These are phyloP conservation scores for Talinum fruticosum DNA, from an alignment of 148 eudicot genomes.

Conservation along the genomic window DNA sequence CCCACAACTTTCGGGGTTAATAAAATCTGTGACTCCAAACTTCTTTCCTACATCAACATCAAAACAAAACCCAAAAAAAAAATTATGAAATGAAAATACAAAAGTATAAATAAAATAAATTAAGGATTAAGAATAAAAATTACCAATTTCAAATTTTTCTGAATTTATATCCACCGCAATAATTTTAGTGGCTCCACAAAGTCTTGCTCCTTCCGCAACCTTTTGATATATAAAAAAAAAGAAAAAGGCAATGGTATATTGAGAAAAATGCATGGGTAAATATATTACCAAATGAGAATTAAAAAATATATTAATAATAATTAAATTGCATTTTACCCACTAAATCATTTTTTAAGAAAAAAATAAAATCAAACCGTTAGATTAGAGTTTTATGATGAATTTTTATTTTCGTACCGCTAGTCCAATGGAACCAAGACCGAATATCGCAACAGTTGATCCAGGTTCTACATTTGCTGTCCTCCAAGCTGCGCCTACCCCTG, in stretches of 20 bases:
- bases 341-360: no score
- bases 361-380: no score
- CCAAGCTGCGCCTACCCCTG: constrained; percentile 51
- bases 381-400: no score
- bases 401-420: constrained; percentile 27
- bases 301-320: no score
- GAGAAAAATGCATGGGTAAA: no score
- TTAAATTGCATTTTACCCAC: no score
- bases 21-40: constrained; percentile 75
- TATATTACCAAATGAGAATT: no score
- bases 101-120: background rate
- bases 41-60: constrained; percentile 41
- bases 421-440: constrained; percentile 51
- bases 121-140: background rate
- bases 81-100: background rate
- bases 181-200: constrained; percentile 29
- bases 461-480: constrained; percentile 36
- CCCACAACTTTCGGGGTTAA: constrained; percentile 46
- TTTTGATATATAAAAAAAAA: constrained; percentile 8
- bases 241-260: no score
- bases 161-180: constrained; percentile 32
- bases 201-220: constrained; percentile 40
- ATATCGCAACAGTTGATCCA: constrained; percentile 43
- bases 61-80: background rate
- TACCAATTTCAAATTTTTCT: constrained; percentile 33